Evolutionary conservation across 1,139 yeast species (phyloP), one percentile per base, ranked within the genome.

Genomic region (Diutina neorugosa): DNA sequence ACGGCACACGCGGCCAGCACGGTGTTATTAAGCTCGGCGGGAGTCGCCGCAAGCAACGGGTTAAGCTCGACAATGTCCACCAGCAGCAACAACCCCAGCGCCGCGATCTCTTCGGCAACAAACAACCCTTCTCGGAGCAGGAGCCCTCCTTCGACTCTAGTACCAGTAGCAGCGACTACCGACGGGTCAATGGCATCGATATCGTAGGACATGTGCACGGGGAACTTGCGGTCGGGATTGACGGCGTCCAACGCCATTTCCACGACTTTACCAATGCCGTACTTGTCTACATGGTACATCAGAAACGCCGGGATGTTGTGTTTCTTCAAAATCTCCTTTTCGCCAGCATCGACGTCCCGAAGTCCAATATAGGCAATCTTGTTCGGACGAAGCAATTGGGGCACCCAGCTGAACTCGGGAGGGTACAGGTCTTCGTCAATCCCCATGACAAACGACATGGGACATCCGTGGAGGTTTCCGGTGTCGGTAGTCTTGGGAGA

Each of bases 401-500:
- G 89, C 44, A 93, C 87, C 98, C 98, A 93, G 54, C 72, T 62
- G 56, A 83, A 78, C 53, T 82, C 81, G 42, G 86, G 84, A 41
- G 95, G 94, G 69, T 77, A 82, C 34, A 75, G 63, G 37, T 80
- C 82, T 53, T 67, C 66, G 59, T 82, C 83, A 56, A 88, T 72
- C 1, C 97, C 97, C 80, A 90, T 74, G 54, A 91, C 73, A 66
- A 93, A 93, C 4, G 96, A 82, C 46, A 93, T 88, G 7, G 98
- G 98, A 67, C 98, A 91, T 3, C 98, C 98, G 67, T 93, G 98
- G 61, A 93, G 76, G 68, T 93, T 93, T 51, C 98, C 98, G 11
- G 93, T 82, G 48, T 80, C 86, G 5, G 98, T 84, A 14, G 91
- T 82, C 51, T 74, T 75, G n/a, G 96, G 90, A 1, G 97, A 86